A percentile compares a stretch with the other conserved stretches of the same genome.
Evolutionary conservation across 108 stramenopile genomes (phyloP).

Genomic region (Cyclotella baltica): DNA sequence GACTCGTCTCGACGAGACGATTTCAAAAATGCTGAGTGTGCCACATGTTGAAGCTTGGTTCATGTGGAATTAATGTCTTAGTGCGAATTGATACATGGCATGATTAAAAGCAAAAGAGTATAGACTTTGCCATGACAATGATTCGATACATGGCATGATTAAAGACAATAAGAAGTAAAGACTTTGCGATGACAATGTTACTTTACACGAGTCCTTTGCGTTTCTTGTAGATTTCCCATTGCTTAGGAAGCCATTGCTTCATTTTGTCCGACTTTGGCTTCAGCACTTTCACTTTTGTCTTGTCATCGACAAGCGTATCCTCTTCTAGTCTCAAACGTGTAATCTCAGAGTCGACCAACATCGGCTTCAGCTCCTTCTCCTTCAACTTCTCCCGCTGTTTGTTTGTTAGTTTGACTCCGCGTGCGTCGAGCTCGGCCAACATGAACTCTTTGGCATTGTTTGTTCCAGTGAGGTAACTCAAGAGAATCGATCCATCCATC

Average conservation of each 20-base stretch:
- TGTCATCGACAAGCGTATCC: neutral
- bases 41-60: no score
- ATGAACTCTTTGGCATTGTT: neutral
- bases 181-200: no score
- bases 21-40: no score
- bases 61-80: no score
- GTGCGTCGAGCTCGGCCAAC: neutral
- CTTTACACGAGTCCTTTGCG: neutral
- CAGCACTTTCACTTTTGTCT: neutral
- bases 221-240: constrained; percentile 11
- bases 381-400: neutral
- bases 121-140: no score
- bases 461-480: neutral
- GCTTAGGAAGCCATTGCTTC: neutral
- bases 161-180: no score
- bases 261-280: neutral
- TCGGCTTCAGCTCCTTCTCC: neutral
- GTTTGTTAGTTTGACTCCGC: neutral
- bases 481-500: neutral
- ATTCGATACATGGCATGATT: no score
- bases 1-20: no score
- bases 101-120: no score
- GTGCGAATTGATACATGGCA: no score
- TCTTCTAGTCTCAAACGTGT: neutral
- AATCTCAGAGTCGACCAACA: neutral